These are phyloP conservation scores for Trametes sp. DNA, from an alignment of 1,284 basidiomycete genomes.

Conservation along the genomic window DNA sequence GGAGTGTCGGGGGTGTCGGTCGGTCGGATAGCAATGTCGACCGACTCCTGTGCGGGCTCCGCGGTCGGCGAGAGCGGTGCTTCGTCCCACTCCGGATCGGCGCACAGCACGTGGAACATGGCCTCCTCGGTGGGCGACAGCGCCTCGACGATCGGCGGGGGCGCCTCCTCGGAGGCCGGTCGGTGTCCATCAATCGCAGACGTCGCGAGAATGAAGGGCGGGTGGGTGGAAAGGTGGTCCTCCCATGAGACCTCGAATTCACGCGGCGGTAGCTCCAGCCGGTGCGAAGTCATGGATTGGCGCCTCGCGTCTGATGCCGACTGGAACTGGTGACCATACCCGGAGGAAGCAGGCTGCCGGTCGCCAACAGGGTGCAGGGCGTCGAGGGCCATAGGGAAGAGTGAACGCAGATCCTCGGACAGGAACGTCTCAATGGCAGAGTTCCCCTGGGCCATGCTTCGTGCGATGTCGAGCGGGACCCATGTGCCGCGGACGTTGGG, in stretches of 20 bases:
- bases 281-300: constrained; percentile 34
- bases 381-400: constrained; percentile 55
- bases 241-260: constrained; percentile 40
- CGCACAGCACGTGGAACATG: constrained; percentile 69
- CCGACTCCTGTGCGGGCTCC: constrained; percentile 5
- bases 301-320: constrained; percentile 54
- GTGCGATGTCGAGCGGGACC: constrained; percentile 68
- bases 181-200: constrained; percentile 32
- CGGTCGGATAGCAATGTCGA: constrained; percentile 2
- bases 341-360: constrained; percentile 44
- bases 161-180: constrained; percentile 32
- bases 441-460: constrained; percentile 55
- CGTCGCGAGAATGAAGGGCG: constrained; percentile 40
- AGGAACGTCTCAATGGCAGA: constrained; percentile 60
- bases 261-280: constrained; percentile 36
- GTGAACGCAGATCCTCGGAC: constrained; percentile 62
- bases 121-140: constrained; percentile 75
- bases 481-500: constrained; percentile 64
- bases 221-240: constrained; percentile 38
- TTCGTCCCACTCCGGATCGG: constrained; percentile 62
- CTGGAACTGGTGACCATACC: constrained; percentile 64
- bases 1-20: constrained; percentile 14
- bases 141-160: constrained; percentile 45
- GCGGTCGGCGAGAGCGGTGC: constrained; percentile 22
- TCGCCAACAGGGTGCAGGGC: constrained; percentile 10